These are phyloP conservation scores for Candida verbasci DNA, from an alignment of 805 yeast genomes.

Conservation along the genomic window DNA sequence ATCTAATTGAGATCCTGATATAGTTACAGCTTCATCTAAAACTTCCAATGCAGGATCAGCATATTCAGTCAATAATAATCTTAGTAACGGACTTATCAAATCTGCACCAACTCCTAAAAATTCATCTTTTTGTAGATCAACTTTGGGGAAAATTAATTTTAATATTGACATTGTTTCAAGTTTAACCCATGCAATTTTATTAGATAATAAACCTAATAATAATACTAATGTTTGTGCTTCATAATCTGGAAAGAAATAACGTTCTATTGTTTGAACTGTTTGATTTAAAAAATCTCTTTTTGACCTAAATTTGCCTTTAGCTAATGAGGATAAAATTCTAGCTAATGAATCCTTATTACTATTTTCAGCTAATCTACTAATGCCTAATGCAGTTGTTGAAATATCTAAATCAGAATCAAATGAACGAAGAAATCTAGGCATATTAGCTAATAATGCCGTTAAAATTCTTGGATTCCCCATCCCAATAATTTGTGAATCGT, in stretches of 20 bases:
- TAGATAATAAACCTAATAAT: slow-evolving; percentile 73
- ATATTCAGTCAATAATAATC: slow-evolving; percentile 75
- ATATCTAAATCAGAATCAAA: slow-evolving; percentile 53
- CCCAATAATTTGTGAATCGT: slow-evolving; percentile 74
- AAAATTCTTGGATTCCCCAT: slow-evolving; percentile 65
- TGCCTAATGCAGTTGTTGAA: slow-evolving; percentile 36
- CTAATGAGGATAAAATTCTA: slow-evolving; percentile 69
- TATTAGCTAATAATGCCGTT: slow-evolving; percentile 67
- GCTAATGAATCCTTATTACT: slow-evolving; percentile 57
- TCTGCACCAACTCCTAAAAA: slow-evolving; percentile 94
- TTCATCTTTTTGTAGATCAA: slow-evolving; percentile 72
- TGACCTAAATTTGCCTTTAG: slow-evolving; percentile 79
- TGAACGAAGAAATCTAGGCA: slow-evolving; percentile 84
- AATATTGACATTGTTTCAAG: slow-evolving; percentile 73
- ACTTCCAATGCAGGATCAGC: slow-evolving; percentile 90
- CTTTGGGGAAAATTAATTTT: slow-evolving; percentile 68
- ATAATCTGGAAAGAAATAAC: slow-evolving; percentile 66
- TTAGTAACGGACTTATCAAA: slow-evolving; percentile 79
- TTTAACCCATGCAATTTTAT: slow-evolving; percentile 74
- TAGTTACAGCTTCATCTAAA: slow-evolving; percentile 74
- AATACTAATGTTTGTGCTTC: slow-evolving; percentile 74
- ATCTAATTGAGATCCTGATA: slow-evolving; percentile 89
- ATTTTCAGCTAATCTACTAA: slow-evolving; percentile 58
- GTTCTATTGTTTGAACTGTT: slow-evolving; percentile 63
- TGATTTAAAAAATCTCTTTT: slow-evolving; percentile 86